Evolutionary conservation across 78 protist species (phyloP), one percentile per base, ranked within the genome.

Genomic region (Planoprotostelium fungivorum): DNA sequence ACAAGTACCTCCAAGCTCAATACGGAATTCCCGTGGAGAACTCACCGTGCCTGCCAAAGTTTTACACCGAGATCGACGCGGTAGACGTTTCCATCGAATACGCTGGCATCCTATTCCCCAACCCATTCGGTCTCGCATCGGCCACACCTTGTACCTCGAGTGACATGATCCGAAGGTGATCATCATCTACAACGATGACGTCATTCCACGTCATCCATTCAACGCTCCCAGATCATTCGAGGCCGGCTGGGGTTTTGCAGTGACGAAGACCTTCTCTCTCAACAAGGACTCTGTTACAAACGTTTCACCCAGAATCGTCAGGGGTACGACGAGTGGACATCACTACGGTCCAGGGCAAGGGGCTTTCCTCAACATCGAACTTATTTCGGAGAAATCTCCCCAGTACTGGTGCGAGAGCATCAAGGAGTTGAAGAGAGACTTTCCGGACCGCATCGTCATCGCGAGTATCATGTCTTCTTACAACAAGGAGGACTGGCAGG

Each of bases 241-340:
- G 39, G 99, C 95, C 35, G 99, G 99, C 34, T 99, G 98, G 98
- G 99, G 99, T n/a, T 98, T 96, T 86, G 99, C 98, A 28, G 98
- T 99, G 84, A 97, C 98, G 38, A 99, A 99, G 92, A 99, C 99
- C 5, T 96, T 95, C 93, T 39, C 91, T 29, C 91, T 96, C 83
- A 98, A 97, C 92, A 97, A 98, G 90, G 99, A 97, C 93, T 38
- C 95, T 1, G 94, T 96, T 16, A 94, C 95, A 51, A 97, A 98
- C 89, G 97, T 97, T 5, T 97, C 98, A 29, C 98, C 99, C 39
- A 90, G 99, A 31, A 98, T 98, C 34, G 97, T 89, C 86, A 87
- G 92, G 29, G 98, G 98, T 37, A 89, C 96, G 0, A 97, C 98
- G n/a, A 37, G 91, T 51, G 96, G 96, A 35, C 95, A 96, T 38